phyloP scores from a whole-genome alignment of 352 stramenopile genomes.

The Thraustochytrium striatum region DNA sequence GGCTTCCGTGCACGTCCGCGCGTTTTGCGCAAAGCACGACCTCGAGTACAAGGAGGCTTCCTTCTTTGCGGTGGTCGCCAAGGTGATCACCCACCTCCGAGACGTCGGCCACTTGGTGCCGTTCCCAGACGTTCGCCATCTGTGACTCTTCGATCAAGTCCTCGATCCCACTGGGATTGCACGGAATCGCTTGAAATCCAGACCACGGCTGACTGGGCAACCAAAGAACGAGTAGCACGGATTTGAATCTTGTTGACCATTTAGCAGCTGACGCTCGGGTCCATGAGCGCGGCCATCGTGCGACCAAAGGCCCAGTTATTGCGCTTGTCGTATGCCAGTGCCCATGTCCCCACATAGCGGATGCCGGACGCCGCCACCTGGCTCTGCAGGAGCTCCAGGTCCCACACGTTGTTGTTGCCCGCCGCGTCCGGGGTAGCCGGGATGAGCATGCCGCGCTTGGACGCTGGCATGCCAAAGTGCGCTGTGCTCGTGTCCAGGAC shows the following conservation, averaged over 20 bases:
- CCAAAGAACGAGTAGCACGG: too few relatives aligned
- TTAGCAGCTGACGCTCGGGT: background rate
- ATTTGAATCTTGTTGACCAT: background rate
- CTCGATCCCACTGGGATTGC: too few relatives aligned
- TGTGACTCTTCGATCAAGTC: too few relatives aligned
- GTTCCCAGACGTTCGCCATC: background rate
- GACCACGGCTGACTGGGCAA: too few relatives aligned
- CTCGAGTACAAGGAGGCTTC: background rate
- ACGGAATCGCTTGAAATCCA: too few relatives aligned
- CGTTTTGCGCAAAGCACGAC: slow-evolving; percentile 10
- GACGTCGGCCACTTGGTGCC: background rate
- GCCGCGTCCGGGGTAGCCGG: background rate
- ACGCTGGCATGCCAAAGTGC: background rate
- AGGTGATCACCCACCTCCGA: background rate
- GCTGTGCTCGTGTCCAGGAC: background rate
- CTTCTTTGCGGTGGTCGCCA: background rate
- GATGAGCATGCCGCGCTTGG: background rate
- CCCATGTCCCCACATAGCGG: background rate
- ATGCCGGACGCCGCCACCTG: background rate
- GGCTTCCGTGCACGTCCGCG: background rate
- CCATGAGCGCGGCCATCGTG: background rate
- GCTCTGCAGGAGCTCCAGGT: background rate
- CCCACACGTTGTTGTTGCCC: background rate
- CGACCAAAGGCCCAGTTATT: background rate
- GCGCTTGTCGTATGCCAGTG: background rate